These are phyloP conservation scores for Ophiostoma himal-ulmi DNA, from an alignment of 2,329 filamentous ascomycete genomes.

Conservation along the genomic window DNA sequence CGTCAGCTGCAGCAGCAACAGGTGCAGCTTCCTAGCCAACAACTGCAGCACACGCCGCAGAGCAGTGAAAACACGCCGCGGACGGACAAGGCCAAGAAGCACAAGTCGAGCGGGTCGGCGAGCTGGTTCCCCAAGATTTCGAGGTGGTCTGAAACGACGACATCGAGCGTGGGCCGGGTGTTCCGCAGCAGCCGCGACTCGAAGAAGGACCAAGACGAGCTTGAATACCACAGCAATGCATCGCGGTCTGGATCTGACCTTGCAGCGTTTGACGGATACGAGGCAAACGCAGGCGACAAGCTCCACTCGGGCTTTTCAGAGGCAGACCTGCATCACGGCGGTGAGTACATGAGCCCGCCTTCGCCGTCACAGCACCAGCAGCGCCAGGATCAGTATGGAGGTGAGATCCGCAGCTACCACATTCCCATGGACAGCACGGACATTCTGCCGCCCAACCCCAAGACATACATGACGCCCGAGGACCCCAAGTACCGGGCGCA, in stretches of 20 bases:
- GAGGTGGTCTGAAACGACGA: slow-evolving; percentile 93
- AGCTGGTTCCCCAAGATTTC: slow-evolving; percentile 85
- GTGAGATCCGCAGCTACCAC: slow-evolving; percentile 18
- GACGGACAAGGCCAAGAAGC: slow-evolving; percentile 73
- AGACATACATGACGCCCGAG: slow-evolving; percentile 52
- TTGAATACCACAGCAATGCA: slow-evolving; percentile 32
- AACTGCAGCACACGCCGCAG: slow-evolving; percentile 29
- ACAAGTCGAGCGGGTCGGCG: slow-evolving; percentile 78
- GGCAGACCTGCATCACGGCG: slow-evolving; percentile 38
- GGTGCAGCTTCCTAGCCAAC: slow-evolving; percentile 3
- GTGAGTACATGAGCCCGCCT: slow-evolving; percentile 25
- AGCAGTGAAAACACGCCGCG: slow-evolving; percentile 77
- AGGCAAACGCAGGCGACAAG: slow-evolving; percentile 56
- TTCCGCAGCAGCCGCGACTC: slow-evolving; percentile 63
- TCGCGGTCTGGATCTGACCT: slow-evolving; percentile 76
- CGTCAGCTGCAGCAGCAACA: slow-evolving; percentile 15
- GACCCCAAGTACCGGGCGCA: slow-evolving; percentile 79
- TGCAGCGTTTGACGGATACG: slow-evolving; percentile 59
- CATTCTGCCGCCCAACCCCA: slow-evolving; percentile 39
- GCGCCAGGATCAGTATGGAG: slow-evolving; percentile 6
- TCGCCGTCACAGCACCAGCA: slow-evolving; percentile 19
- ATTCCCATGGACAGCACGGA: slow-evolving; percentile 13
- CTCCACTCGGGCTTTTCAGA: slow-evolving; percentile 53
- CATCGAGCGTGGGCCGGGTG: slow-evolving; percentile 76
- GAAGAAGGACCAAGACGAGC: slow-evolving; percentile 55